Evolutionary conservation across 805 yeast genomes (phyloP).

Genomic region (Starmerella floricola): DNA sequence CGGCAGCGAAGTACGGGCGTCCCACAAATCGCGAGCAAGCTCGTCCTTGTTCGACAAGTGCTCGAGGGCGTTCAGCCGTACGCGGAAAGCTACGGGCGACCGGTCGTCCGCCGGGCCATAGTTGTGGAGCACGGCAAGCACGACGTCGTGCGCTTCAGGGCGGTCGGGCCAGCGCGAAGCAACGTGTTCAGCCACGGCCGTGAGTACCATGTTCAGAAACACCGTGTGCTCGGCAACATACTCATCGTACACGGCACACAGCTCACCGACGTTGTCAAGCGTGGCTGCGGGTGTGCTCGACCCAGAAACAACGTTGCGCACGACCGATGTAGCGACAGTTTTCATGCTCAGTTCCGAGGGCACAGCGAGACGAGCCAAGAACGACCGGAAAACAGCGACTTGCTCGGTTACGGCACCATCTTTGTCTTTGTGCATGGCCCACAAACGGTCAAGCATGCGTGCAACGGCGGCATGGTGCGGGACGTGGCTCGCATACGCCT

Average conservation of each 20-base stretch:
- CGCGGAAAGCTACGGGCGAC: slow-evolving; percentile 17
- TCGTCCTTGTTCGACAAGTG: slow-evolving; percentile 7
- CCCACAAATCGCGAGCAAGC: slow-evolving; percentile 14
- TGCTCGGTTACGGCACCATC: slow-evolving; percentile 7
- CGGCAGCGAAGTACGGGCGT: slow-evolving; percentile 2
- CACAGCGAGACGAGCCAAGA: slow-evolving; percentile 12
- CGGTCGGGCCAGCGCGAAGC: slow-evolving; percentile 11
- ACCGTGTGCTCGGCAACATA: slow-evolving; percentile 7
- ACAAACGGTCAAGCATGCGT: slow-evolving; percentile 15
- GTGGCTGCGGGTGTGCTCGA: slow-evolving; percentile 1
- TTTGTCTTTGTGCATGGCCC: slow-evolving; percentile 3
- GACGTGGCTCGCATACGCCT: neutral
- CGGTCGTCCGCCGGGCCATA: slow-evolving; percentile 9
- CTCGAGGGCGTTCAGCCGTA: slow-evolving; percentile 20
- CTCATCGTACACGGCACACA: slow-evolving; percentile 11
- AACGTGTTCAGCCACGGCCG: slow-evolving; percentile 13
- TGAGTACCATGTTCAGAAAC: slow-evolving; percentile 20
- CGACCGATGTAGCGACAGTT: slow-evolving; percentile 15
- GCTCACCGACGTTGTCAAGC: slow-evolving; percentile 3
- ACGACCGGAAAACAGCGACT: slow-evolving; percentile 13
- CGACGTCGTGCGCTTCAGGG: slow-evolving; percentile 11
- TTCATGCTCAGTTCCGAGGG: slow-evolving; percentile 17
- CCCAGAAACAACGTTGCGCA: slow-evolving; percentile 11
- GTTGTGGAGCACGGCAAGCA: slow-evolving; percentile 13
- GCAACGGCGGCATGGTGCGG: slow-evolving; percentile 21